Evolutionary conservation across 129 eudicot species (phyloP).

Genomic region (Flaveria trinervia): DNA sequence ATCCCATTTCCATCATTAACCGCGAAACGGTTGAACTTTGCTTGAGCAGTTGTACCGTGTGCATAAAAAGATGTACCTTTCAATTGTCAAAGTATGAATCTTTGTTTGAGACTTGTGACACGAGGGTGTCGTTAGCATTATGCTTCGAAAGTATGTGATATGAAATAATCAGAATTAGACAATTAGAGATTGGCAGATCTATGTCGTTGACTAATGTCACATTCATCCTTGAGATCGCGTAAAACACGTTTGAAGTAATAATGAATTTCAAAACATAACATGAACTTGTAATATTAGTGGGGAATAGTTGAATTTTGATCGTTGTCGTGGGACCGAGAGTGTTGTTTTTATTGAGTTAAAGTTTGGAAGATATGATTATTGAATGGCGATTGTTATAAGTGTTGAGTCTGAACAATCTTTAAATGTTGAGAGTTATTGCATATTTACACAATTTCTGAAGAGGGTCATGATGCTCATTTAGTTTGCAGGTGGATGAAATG

Average conservation of each 20-base stretch:
- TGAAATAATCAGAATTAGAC: not conserved
- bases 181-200: not conserved
- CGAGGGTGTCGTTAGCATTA: not conserved
- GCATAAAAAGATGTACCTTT: not conserved
- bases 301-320: not conserved
- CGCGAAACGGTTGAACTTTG: not conserved
- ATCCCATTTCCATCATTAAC: conserved; percentile 27
- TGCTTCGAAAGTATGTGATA: not conserved
- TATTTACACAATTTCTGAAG: conserved; percentile 33
- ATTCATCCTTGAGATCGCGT: not conserved
- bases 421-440: conserved; percentile 32
- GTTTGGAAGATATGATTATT: conserved; percentile 30
- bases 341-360: conserved; percentile 23
- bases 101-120: not conserved
- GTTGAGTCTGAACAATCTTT: conserved; percentile 37
- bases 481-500: conserved; percentile 41
- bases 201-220: too few species aligned
- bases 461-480: conserved; percentile 33
- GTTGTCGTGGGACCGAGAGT: not conserved
- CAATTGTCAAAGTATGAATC: not conserved
- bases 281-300: not conserved
- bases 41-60: not conserved
- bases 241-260: not conserved
- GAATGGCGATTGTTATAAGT: conserved; percentile 32
- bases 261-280: not conserved